Conservation (phyloP, 2,329 filamentous ascomycete genomes). For the Coniochaeta pulveracea region DNA sequence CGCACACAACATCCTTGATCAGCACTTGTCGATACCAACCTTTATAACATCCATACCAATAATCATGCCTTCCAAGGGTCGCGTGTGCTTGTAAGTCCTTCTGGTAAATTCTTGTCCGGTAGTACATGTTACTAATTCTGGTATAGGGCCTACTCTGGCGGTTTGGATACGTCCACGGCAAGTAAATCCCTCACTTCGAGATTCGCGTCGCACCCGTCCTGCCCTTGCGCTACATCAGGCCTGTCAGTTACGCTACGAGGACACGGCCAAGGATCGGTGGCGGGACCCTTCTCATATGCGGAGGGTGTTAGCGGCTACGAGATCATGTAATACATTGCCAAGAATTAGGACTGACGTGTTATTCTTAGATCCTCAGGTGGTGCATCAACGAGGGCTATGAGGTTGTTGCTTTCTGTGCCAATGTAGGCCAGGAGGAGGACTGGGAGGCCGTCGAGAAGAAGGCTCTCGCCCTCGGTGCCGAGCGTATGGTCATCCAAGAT, state of each 20-base stretch:
- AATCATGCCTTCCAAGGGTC: too few species aligned
- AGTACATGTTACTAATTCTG: neutral
- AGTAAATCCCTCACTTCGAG: neutral
- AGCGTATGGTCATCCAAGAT: conserved; percentile 52
- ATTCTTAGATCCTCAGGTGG: neutral
- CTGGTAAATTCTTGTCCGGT: too few species aligned
- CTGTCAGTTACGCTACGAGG: too few species aligned
- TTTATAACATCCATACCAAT: too few species aligned
- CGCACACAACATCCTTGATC: too few species aligned
- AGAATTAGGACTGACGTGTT: neutral
- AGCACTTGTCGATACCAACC: too few species aligned
- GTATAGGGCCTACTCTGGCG: conserved; percentile 1
- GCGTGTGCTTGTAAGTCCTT: conserved; percentile 1
- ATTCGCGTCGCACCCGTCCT: neutral
- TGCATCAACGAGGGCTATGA: neutral
- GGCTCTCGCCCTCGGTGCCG: conserved; percentile 46
- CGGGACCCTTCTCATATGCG: too few species aligned
- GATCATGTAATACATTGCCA: neutral
- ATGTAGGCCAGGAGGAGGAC: conserved; percentile 67
- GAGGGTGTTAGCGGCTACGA: too few species aligned
- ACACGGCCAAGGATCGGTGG: too few species aligned
- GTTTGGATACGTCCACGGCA: neutral
- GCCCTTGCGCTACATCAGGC: neutral
- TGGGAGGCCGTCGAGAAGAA: conserved; percentile 63
- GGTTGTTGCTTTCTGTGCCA: neutral